phyloP scores from a whole-genome alignment of 805 yeast species.

The Kuraishia hungarica region DNA sequence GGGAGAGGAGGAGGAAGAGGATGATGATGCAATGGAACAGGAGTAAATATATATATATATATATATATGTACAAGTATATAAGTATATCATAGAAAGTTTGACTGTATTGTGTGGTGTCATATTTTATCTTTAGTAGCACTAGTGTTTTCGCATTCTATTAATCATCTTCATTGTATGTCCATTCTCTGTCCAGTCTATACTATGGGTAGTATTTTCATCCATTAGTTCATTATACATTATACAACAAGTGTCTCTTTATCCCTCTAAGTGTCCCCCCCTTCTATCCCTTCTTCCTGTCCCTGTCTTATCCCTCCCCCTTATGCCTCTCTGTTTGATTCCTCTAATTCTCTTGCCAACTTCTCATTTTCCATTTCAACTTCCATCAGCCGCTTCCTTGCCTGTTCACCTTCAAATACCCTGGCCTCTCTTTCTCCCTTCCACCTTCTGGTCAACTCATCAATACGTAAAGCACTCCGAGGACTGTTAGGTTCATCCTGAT shows the following conservation, averaged over 20 bases:
- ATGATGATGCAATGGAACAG: constrained; percentile 26
- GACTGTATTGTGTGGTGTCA: no score
- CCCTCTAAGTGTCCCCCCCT: background rate
- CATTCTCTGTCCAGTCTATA: no score
- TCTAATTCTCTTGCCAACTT: constrained; percentile 14
- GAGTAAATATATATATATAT: constrained; percentile 2
- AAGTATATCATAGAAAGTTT: background rate
- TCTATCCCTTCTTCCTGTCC: no score
- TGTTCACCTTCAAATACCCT: constrained; percentile 53
- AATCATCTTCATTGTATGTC: no score
- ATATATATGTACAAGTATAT: background rate
- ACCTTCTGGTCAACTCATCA: constrained; percentile 53
- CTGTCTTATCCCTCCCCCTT: no score
- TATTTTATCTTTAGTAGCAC: no score
- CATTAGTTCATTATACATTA: background rate
- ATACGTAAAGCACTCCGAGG: constrained; percentile 41
- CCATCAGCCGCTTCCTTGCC: constrained; percentile 39
- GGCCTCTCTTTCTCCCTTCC: constrained; percentile 68
- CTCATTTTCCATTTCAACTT: constrained; percentile 48
- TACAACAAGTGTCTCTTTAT: no score
- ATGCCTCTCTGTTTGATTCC: no score
- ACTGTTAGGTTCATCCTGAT: constrained; percentile 8
- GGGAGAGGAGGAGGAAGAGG: constrained; percentile 39
- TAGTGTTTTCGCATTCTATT: no score
- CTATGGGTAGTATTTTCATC: no score